Evolutionary conservation across 2,329 filamentous ascomycete species (phyloP).

Genomic region (Fusarium heterosporum): DNA sequence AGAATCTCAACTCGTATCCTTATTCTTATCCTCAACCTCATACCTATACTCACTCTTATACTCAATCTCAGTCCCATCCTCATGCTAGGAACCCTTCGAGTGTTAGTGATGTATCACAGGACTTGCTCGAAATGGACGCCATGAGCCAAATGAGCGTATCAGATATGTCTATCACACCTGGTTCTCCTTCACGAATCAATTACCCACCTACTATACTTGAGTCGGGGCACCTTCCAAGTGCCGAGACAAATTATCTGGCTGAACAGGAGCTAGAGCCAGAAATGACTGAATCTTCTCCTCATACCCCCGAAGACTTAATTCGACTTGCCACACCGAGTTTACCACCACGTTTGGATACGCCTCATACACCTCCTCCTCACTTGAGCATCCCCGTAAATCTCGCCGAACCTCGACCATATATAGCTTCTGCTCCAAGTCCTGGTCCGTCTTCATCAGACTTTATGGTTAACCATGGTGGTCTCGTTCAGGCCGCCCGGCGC

Average conservation of each 20-base stretch:
- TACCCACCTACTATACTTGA: constrained; percentile 19
- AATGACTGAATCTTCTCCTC: constrained; percentile 17
- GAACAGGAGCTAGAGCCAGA: constrained; percentile 26
- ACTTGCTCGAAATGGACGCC: constrained; percentile 30
- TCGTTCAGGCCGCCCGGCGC: constrained; percentile 41
- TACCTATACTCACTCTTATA: constrained; percentile 1
- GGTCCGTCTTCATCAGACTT: constrained; percentile 14
- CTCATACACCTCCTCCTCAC: constrained; percentile 35
- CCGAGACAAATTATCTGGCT: constrained; percentile 40
- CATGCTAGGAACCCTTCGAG: constrained; percentile 40
- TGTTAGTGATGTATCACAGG: constrained; percentile 40
- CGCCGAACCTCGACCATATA: constrained; percentile 14
- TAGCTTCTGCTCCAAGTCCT: background rate
- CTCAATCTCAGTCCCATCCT: background rate
- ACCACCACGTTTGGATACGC: constrained; percentile 43
- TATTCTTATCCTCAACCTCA: background rate
- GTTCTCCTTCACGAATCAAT: constrained; percentile 25
- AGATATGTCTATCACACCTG: constrained; percentile 35
- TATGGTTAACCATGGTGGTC: constrained; percentile 39
- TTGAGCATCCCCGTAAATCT: constrained; percentile 23
- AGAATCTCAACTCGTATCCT: constrained; percentile 9
- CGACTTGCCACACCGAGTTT: constrained; percentile 44
- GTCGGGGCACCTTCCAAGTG: constrained; percentile 10
- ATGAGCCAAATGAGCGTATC: constrained; percentile 40
- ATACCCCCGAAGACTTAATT: constrained; percentile 38